Evolutionary conservation across 2,329 filamentous ascomycete genomes (phyloP).

Genomic region (Aspergillus sp.): DNA sequence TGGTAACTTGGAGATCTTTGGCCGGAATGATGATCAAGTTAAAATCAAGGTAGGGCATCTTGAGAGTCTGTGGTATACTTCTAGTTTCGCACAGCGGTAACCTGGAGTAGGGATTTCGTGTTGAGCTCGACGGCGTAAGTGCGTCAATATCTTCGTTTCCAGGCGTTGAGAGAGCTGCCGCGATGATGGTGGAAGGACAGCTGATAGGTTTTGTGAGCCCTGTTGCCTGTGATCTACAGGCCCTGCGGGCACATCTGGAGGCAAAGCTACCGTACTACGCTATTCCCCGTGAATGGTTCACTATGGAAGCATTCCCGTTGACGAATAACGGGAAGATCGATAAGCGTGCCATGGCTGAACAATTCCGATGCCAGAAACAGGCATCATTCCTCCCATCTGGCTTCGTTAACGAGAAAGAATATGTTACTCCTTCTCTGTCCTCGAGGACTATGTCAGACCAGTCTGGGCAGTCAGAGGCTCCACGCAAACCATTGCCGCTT

Average conservation of each 20-base stretch:
- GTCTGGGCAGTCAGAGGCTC: neutral
- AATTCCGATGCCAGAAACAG: neutral
- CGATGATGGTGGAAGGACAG: slow-evolving; percentile 6
- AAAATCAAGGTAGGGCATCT: slow-evolving; percentile 6
- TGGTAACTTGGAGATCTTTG: slow-evolving; percentile 7
- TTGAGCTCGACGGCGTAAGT: slow-evolving; percentile 11
- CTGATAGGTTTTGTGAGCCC: slow-evolving; percentile 6
- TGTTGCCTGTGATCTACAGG: neutral
- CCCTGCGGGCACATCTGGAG: neutral
- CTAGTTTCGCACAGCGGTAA: neutral
- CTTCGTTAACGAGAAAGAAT: neutral
- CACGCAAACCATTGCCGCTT: slow-evolving; percentile 3
- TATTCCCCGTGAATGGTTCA: slow-evolving; percentile 4
- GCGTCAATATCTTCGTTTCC: slow-evolving; percentile 6
- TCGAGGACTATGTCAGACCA: neutral
- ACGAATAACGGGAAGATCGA: slow-evolving; percentile 11
- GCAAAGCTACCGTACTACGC: slow-evolving; percentile 8
- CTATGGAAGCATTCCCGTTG: slow-evolving; percentile 2
- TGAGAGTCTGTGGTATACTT: neutral
- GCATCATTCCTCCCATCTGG: neutral
- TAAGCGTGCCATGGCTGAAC: slow-evolving; percentile 2
- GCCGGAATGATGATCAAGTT: slow-evolving; percentile 11
- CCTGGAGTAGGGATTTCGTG: slow-evolving; percentile 7
- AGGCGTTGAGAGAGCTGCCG: slow-evolving; percentile 1
- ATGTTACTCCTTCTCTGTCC: neutral